Evolutionary conservation across 106 monocot genomes (phyloP).

Genomic region (Apostasia shenzhenica): DNA sequence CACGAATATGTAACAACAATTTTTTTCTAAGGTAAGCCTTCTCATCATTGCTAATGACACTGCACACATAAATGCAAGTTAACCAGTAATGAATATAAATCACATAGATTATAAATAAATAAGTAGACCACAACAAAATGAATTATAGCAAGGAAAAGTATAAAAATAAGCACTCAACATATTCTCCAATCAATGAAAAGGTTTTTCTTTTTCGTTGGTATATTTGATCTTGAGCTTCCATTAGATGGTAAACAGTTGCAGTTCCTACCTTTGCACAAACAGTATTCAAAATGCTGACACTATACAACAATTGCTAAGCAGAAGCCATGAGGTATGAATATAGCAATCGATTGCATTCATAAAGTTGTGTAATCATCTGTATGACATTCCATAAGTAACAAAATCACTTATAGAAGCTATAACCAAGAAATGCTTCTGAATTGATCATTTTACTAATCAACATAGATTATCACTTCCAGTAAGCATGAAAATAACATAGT

Average conservation of each 20-base stretch:
- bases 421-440: no score
- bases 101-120: not conserved
- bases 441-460: no score
- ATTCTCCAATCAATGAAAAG: not conserved
- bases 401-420: no score
- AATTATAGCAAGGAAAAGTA: not conserved
- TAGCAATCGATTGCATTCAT: no score
- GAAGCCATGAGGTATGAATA: no score
- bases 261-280: no score
- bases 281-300: no score
- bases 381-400: no score
- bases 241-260: not conserved
- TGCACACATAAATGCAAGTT: slow-evolving; percentile 18
- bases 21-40: slow-evolving; percentile 77
- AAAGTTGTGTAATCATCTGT: no score
- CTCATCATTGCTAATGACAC: slow-evolving; percentile 81
- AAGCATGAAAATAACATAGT: no score
- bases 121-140: not conserved
- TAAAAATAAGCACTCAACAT: not conserved
- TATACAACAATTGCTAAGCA: no score
- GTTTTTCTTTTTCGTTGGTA: not conserved
- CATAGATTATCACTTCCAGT: no score
- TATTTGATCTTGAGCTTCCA: not conserved
- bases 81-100: not conserved
- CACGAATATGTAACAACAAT: slow-evolving; percentile 68